These are phyloP conservation scores for Xerocomellus dryophilus DNA, from an alignment of 768 basidiomycete genomes.

Conservation along the genomic window DNA sequence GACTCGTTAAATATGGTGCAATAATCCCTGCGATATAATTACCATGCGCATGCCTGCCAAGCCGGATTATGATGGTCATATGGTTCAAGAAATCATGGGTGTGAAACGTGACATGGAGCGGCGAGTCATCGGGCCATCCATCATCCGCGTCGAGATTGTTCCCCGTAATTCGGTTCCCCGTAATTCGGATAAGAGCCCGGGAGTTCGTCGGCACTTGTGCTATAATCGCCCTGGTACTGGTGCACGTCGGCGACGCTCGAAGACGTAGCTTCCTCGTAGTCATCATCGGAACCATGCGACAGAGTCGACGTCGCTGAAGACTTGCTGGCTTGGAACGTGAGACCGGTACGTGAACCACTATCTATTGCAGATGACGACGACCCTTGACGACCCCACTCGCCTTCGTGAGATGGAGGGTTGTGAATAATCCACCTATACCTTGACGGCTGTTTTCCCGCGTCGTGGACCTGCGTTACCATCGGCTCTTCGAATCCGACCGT, in stretches of 20 bases:
- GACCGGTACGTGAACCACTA: conserved; percentile 24
- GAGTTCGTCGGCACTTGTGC: conserved; percentile 10
- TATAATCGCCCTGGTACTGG: conserved; percentile 30
- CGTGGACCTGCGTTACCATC: conserved; percentile 43
- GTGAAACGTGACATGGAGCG: background rate
- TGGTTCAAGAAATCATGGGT: conserved; percentile 11
- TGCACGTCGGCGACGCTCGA: conserved; percentile 29
- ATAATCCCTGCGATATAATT: conserved; percentile 9
- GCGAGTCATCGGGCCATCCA: background rate
- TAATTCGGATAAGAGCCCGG: conserved; percentile 15
- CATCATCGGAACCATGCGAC: conserved; percentile 32
- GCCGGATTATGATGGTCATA: conserved; percentile 15
- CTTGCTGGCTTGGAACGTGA: conserved; percentile 36
- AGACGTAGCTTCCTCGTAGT: conserved; percentile 36
- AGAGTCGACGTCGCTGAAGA: conserved; percentile 34
- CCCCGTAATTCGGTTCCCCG: conserved; percentile 4
- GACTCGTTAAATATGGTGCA: conserved; percentile 19
- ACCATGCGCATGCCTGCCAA: background rate
- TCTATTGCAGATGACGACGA: conserved; percentile 14
- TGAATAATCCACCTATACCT: conserved; percentile 43
- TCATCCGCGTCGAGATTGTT: background rate
- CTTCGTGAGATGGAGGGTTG: conserved; percentile 31
- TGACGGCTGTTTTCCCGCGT: conserved; percentile 34
- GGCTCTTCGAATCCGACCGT: conserved; percentile 46
- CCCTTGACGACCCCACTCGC: conserved; percentile 25